Conservation (phyloP, 1,284 basidiomycete genomes). For the Pyrrhoderma noxium region DNA sequence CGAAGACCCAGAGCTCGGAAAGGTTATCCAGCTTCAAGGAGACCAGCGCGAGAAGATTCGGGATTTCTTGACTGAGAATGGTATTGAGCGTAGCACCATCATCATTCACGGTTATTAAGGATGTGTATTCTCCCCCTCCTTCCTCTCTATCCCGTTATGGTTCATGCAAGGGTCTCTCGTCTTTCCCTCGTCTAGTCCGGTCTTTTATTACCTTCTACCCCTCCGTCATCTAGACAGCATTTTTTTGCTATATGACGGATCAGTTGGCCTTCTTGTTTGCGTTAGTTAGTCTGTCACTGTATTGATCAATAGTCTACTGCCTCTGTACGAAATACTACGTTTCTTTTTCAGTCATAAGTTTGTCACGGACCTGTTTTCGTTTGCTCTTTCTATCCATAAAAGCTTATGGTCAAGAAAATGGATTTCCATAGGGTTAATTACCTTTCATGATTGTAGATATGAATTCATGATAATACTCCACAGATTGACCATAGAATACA, state of each 20-base stretch:
- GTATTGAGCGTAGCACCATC: slow-evolving; percentile 65
- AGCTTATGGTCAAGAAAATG: too few species aligned
- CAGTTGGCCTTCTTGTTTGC: too few species aligned
- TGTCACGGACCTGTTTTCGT: too few species aligned
- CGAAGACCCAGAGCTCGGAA: slow-evolving; percentile 93
- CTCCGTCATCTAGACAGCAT: too few species aligned
- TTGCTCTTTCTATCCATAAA: too few species aligned
- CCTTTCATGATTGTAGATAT: too few species aligned
- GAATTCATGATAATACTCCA: too few species aligned
- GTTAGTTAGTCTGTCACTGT: not conserved
- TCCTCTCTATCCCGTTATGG: not conserved
- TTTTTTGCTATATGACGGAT: not conserved
- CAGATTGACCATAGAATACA: too few species aligned
- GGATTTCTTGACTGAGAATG: slow-evolving; percentile 77
- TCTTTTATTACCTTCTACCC: too few species aligned
- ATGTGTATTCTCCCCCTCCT: not conserved
- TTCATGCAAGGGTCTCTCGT: not conserved
- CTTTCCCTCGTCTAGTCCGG: not conserved
- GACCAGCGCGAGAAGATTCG: slow-evolving; percentile 94
- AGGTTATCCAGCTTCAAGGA: slow-evolving; percentile 98
- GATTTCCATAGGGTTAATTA: too few species aligned
- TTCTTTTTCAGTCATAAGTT: too few species aligned
- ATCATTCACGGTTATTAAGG: slow-evolving; percentile 83
- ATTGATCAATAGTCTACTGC: not conserved
- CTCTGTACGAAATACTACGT: not conserved